Conservation (phyloP, 257 asterid species). For the Ilex asprella region DNA sequence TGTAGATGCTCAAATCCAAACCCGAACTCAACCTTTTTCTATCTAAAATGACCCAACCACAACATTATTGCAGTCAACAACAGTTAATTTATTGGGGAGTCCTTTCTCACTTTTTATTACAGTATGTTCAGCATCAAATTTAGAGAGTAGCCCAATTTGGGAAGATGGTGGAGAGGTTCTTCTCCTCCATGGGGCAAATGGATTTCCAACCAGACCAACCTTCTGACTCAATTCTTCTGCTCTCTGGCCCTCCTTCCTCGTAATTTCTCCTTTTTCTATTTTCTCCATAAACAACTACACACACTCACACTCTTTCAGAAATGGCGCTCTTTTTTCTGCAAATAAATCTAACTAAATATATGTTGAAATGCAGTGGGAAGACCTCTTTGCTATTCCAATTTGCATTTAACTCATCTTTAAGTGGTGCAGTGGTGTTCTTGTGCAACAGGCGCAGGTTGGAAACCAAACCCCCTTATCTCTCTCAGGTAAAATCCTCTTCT, state of each 20-base stretch:
- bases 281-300: too few species aligned
- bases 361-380: constrained; percentile 55
- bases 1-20: too few species aligned
- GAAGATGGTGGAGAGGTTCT: constrained; percentile 69
- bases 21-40: too few species aligned
- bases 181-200: constrained; percentile 18
- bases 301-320: too few species aligned
- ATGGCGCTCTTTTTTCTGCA: too few species aligned
- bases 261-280: constrained; percentile 7
- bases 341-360: too few species aligned
- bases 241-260: constrained; percentile 73
- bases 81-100: too few species aligned
- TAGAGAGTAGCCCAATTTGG: too few species aligned
- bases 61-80: too few species aligned
- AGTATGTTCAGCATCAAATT: too few species aligned
- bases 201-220: constrained; percentile 7
- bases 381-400: constrained; percentile 85
- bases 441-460: constrained; percentile 65
- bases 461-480: constrained; percentile 61
- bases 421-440: constrained; percentile 48
- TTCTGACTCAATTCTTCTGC: constrained; percentile 27
- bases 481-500: constrained; percentile 37
- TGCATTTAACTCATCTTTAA: constrained; percentile 55
- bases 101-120: too few species aligned
- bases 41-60: too few species aligned